phyloP scores from a whole-genome alignment of 495 filamentous ascomycete species.

The Penicillium coprophilum region DNA sequence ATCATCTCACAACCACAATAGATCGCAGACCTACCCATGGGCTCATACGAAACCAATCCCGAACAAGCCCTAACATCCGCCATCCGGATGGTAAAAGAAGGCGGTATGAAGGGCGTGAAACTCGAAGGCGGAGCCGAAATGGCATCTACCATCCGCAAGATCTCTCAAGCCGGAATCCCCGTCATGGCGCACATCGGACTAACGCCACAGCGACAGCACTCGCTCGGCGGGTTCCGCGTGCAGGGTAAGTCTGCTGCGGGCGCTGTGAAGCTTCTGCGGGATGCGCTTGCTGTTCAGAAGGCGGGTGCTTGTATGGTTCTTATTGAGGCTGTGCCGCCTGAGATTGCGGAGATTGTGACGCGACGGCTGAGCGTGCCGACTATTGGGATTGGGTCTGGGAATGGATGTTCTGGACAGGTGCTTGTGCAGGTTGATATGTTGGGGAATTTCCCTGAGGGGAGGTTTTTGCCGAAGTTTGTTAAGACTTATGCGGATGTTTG shows the following conservation, averaged over 20 bases:
- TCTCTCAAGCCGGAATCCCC: conserved; percentile 85
- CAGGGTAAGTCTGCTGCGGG: conserved; percentile 80
- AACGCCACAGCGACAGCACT: conserved; percentile 88
- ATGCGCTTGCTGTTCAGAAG: conserved; percentile 86
- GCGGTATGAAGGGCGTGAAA: conserved; percentile 84
- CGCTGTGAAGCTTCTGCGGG: conserved; percentile 75
- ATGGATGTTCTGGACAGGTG: conserved; percentile 91
- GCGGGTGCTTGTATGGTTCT: conserved; percentile 86
- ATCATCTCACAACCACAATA: conserved; percentile 30
- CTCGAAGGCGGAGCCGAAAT: conserved; percentile 91
- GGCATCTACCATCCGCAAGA: conserved; percentile 79
- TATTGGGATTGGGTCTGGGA: conserved; percentile 95
- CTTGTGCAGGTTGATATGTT: conserved; percentile 96
- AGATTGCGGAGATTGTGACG: conserved; percentile 83
- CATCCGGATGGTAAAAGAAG: conserved; percentile 88
- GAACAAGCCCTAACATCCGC: conserved; percentile 82
- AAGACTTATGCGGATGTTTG: conserved; percentile 95
- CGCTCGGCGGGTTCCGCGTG: conserved; percentile 91
- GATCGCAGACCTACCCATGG: conserved; percentile 96
- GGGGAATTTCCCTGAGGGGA: conserved; percentile 87
- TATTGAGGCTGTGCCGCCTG: conserved; percentile 85
- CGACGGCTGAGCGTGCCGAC: conserved; percentile 82
- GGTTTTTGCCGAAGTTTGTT: conserved; percentile 93
- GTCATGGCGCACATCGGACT: conserved; percentile 92
- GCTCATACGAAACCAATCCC: conserved; percentile 86